Evolutionary conservation across 2,329 filamentous ascomycete genomes (phyloP), one percentile per base, ranked within the genome.

Genomic region (Ploettnerulaceae sp.): DNA sequence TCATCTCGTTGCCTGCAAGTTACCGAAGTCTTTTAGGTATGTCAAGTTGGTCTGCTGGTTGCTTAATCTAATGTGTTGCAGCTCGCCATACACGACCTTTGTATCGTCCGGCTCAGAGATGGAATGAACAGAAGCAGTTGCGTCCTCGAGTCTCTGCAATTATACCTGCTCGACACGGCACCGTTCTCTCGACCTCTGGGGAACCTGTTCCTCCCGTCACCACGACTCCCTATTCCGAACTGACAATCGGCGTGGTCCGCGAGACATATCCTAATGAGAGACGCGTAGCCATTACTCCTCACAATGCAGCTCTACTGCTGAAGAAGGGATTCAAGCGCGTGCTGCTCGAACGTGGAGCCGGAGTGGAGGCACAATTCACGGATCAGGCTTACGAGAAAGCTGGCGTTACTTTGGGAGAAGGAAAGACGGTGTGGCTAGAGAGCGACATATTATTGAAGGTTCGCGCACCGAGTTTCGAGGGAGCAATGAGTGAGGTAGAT

Each of bases 361-460:
- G 89, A 7, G 71, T 75, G 37, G 75, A 80, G 53, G 87, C 89
- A 32, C 84, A 89, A 49, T 89, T 94, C 58, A 77, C 76, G 2
- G 88, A 94, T 54, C 73, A 81, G 29, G 86, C 82, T 25, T 95
- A 94, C 59, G 77, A 82, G 58, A 75, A 81, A 54, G 86, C 86
- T 2, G 89, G 89, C 8, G 89, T 87, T 4, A 88, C 80, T 11
- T 68, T 94, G 3, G 85, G 88, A 33, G 82, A 88, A 54, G 71
- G 74, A 25, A 72, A 75, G 24, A 72, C 71, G n/a, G 74, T 94
- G 54, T 95, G 87, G 82, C 73, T 76, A 5, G 73, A 81, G 45
- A 81, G 84, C 51, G 80, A 95, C 62, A 87, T 95, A 54, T 70
- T 95, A 8, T 74, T 95, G 57, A 95, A 95, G 66, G 88, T 95